Base-by-base conservation (phyloP, 2,329 filamentous ascomycete species). In the Blastomyces percursus region DNA sequence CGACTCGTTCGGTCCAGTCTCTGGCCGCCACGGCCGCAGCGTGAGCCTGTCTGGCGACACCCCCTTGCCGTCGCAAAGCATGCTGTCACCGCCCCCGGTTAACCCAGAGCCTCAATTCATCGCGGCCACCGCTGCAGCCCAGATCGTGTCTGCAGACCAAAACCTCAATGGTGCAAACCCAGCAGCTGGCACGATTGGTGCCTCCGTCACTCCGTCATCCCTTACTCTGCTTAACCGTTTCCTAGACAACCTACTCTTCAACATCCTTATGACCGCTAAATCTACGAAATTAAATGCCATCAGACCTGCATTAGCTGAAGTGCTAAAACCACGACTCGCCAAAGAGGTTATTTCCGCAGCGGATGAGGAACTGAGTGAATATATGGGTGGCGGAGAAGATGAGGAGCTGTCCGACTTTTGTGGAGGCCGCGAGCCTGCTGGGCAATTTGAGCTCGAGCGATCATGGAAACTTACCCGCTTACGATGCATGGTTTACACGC, bases 401-500 rank as follows among this genome's bases (percentile, higher is more conserved):
- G 91, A 94, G 46, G 87, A 91, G 48, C 78, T 86, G 38, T 76
- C 79, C 6, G 80, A 82, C 16, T 78, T 84, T n/a, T 76, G 83
- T 54, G 80, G 81, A 30, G 76, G 80, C 2, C 74, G 77, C 54
- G 77, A 79, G 40, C 75, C 80, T 1, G 75, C 77, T 12, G 80
- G 81, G 1, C 85, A 88, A 67, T 97, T 93, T 85, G 91, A 97
- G 72, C 79, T 96, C n/a, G 90, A 96, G 72, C 81, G 92, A 62
- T 87, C 92, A 21, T 99, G 94, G 92, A 96, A 95, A 78, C 84
- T 94, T 67, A 94, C 92, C 0, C 86, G 94, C 61, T 78, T 99
- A 69, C 86, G 94, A 64, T 96, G 94, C 74, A 99, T 99, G 94
- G 93, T 99, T 27, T 97, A 97, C 74, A 97, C 92, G 9, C 92